These are phyloP conservation scores for Phialophora chinensis DNA, from an alignment of 2,329 filamentous ascomycete genomes.

Conservation along the genomic window DNA sequence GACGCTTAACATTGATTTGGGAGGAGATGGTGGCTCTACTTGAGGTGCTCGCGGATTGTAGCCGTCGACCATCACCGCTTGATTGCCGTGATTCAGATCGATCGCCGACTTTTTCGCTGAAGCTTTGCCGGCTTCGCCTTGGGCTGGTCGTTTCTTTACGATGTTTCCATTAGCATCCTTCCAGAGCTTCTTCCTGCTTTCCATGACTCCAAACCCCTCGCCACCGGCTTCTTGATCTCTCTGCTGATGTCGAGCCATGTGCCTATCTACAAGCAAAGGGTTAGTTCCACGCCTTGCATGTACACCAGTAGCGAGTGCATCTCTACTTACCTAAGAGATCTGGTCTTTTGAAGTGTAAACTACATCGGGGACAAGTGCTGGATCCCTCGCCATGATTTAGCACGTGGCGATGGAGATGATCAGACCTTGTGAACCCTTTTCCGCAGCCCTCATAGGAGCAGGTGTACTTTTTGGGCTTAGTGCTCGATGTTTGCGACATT, in stretches of 20 bases:
- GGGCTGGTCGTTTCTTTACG: conserved; percentile 42
- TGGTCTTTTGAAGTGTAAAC: conserved; percentile 65
- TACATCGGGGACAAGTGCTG: conserved; percentile 64
- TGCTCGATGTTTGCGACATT: conserved; percentile 5
- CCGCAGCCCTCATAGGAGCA: conserved; percentile 48
- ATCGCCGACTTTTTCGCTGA: background rate
- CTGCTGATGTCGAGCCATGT: conserved; percentile 60
- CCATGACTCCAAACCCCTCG: conserved; percentile 53
- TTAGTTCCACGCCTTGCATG: too few species aligned
- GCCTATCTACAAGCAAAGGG: conserved; percentile 51
- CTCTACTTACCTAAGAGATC: conserved; percentile 59
- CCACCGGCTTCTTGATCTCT: conserved; percentile 59
- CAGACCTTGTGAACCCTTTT: conserved; percentile 62
- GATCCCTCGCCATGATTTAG: conserved; percentile 62
- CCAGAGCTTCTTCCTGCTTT: conserved; percentile 58
- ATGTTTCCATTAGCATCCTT: conserved; percentile 56
- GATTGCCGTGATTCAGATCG: background rate
- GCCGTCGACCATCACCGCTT: background rate
- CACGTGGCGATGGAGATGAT: conserved; percentile 61
- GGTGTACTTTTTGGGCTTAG: conserved; percentile 19
- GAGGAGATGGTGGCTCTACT: background rate
- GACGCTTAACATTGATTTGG: background rate
- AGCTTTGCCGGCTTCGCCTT: background rate
- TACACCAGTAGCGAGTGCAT: too few species aligned
- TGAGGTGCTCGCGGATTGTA: background rate